Evolutionary conservation across 2,329 filamentous ascomycete species (phyloP).

Genomic region (Beauveria scarabaeidicola): DNA sequence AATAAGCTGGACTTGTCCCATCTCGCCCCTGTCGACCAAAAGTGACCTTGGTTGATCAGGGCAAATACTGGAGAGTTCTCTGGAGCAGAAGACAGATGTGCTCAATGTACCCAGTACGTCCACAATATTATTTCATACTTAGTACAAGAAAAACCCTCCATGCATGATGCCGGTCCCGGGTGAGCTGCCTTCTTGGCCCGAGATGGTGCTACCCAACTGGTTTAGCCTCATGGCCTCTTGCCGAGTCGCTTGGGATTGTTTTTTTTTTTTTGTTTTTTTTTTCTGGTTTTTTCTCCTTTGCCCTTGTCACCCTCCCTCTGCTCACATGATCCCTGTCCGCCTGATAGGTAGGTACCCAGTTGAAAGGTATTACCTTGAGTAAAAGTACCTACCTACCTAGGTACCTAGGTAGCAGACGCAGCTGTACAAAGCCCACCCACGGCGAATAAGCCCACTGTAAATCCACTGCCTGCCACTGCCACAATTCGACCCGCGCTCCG

Average conservation of each 20-base stretch:
- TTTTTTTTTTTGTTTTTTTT: no score
- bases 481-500: background rate
- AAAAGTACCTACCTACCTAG: background rate
- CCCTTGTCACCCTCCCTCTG: background rate
- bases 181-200: background rate
- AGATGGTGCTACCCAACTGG: background rate
- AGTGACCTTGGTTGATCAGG: background rate
- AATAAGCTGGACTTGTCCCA: no score
- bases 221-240: background rate
- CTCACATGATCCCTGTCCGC: background rate
- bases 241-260: no score
- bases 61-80: background rate
- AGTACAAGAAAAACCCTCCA: background rate
- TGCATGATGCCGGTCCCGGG: background rate
- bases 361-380: no score
- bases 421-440: background rate
- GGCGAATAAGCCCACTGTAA: background rate
- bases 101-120: background rate
- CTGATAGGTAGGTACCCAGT: background rate
- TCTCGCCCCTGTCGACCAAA: no score
- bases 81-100: background rate
- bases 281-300: no score
- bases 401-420: background rate
- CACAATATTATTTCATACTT: background rate
- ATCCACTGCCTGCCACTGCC: slow-evolving; percentile 2